Evolutionary conservation across 768 basidiomycete genomes (phyloP), one percentile per base, ranked within the genome.

Genomic region (Tylopilus balloui): DNA sequence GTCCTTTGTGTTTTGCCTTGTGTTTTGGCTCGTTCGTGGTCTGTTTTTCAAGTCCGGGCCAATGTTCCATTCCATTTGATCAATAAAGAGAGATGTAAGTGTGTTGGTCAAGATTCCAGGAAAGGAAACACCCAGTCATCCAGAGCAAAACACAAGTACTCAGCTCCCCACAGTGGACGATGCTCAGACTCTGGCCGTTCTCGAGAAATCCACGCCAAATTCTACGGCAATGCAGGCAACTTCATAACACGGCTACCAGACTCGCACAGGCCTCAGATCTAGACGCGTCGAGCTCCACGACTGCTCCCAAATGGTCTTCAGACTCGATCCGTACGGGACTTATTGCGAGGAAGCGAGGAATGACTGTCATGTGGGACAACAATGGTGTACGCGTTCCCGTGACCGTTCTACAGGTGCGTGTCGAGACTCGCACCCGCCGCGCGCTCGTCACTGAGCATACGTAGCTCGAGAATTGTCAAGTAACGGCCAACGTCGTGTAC

Each of bases 331-430:
- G 96, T 49, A 95, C 93, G 0, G 96, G 96, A 8, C 74, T 96
- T 53, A 86, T 99, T 66, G 95, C 92, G 21, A 79, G 86, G 50
- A 99, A 99, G 74, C 83, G 92, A 48, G 96, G 96, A 38, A 98
- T 98, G 96, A 87, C 90, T 10, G 80, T 80, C 13, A 71, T 98
- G 61, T 98, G 92, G 90, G 89, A 93, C 63, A 80, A 87, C 64
- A 85, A 91, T 50, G 96, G 96, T 21, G 82, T 80, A 29, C 77
- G 88, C 42, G 75, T 88, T 56, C 95, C 96, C 2, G 92, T 96
- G 24, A 99, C 96, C 0, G 83, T 99, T 41, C 79, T 99, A 34
- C 93, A 98, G 78, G 95, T 92, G 56, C 55, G 78, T 60, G 9
- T 37, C n/a, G 27, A 34, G 31, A 43, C 21, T 45, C 50, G 21